These are phyloP conservation scores for Lasiosphaeria miniovina DNA, from an alignment of 495 filamentous ascomycete species.

Conservation along the genomic window DNA sequence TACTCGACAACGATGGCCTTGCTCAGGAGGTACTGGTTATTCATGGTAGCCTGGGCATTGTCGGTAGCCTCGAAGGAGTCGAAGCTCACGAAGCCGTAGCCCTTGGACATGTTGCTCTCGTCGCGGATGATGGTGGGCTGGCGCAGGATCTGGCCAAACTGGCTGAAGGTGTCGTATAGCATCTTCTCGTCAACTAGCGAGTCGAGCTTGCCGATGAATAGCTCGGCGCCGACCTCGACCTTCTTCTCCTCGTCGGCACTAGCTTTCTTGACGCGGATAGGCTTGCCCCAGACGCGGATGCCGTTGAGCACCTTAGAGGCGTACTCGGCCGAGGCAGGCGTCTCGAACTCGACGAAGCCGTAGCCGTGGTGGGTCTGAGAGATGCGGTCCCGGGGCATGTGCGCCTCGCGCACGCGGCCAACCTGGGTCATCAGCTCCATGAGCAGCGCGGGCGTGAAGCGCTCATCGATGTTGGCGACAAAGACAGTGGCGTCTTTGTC, in stretches of 20 bases:
- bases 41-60: slow-evolving; percentile 87
- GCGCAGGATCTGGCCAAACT: slow-evolving; percentile 81
- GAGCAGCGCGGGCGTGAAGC: slow-evolving; percentile 83
- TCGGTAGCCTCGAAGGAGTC: slow-evolving; percentile 93
- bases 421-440: slow-evolving; percentile 98
- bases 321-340: slow-evolving; percentile 95
- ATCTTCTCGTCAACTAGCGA: slow-evolving; percentile 93
- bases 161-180: slow-evolving; percentile 96
- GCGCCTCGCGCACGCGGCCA: slow-evolving; percentile 93
- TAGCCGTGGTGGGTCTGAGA: slow-evolving; percentile 96
- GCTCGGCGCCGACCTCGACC: slow-evolving; percentile 91
- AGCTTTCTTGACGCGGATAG: slow-evolving; percentile 91
- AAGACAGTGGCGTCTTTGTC: slow-evolving; percentile 99
- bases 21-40: slow-evolving; percentile 95
- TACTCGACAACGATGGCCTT: slow-evolving; percentile 95
- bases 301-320: slow-evolving; percentile 96
- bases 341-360: slow-evolving; percentile 97
- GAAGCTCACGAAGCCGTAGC: slow-evolving; percentile 95
- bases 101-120: slow-evolving; percentile 86
- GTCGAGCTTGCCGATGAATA: slow-evolving; percentile 96
- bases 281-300: slow-evolving; percentile 87
- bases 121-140: slow-evolving; percentile 93
- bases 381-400: slow-evolving; percentile 95
- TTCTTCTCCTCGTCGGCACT: slow-evolving; percentile 93
- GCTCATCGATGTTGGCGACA: slow-evolving; percentile 96